Conservation (phyloP, 2,329 filamentous ascomycete genomes). For the Rhinocladiella mackenziei region DNA sequence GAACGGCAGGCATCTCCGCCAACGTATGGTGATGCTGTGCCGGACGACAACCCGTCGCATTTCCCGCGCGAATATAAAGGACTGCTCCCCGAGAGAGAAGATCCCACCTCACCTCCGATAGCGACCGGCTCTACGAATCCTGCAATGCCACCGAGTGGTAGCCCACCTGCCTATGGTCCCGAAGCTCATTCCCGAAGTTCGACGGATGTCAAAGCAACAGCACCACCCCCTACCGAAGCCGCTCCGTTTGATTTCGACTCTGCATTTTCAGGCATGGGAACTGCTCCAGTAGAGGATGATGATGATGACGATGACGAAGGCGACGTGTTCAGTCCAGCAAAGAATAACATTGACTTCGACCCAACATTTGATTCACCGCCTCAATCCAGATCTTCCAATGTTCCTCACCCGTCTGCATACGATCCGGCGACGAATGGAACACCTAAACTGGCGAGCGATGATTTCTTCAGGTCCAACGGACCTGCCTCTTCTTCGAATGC, state of each 20-base stretch:
- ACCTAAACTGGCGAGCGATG: slow-evolving; percentile 36
- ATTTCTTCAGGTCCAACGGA: slow-evolving; percentile 44
- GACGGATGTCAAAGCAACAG: slow-evolving; percentile 29
- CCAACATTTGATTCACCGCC: slow-evolving; percentile 45
- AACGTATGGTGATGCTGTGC: slow-evolving; percentile 34
- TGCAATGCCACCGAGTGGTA: slow-evolving; percentile 12
- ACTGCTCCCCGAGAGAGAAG: slow-evolving; percentile 38
- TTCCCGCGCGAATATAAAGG: slow-evolving; percentile 40
- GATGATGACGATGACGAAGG: slow-evolving; percentile 44
- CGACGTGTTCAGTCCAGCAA: slow-evolving; percentile 53
- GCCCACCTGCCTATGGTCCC: slow-evolving; percentile 27
- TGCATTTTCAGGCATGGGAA: slow-evolving; percentile 43
- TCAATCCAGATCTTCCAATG: slow-evolving; percentile 36
- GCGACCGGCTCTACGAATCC: slow-evolving; percentile 31
- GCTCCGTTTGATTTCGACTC: slow-evolving; percentile 45
- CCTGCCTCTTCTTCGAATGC: slow-evolving; percentile 25
- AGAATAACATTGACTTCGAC: slow-evolving; percentile 40
- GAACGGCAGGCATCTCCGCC: slow-evolving; percentile 52
- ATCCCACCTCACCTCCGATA: slow-evolving; percentile 41
- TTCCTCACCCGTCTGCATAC: slow-evolving; percentile 28
- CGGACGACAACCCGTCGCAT: slow-evolving; percentile 35
- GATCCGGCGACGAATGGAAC: slow-evolving; percentile 24
- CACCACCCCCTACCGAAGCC: slow-evolving; percentile 33
- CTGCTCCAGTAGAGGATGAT: slow-evolving; percentile 44
- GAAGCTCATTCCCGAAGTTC: slow-evolving; percentile 28